Conservation (phyloP, 495 filamentous ascomycete genomes). For the Penicillium pancosmium region DNA sequence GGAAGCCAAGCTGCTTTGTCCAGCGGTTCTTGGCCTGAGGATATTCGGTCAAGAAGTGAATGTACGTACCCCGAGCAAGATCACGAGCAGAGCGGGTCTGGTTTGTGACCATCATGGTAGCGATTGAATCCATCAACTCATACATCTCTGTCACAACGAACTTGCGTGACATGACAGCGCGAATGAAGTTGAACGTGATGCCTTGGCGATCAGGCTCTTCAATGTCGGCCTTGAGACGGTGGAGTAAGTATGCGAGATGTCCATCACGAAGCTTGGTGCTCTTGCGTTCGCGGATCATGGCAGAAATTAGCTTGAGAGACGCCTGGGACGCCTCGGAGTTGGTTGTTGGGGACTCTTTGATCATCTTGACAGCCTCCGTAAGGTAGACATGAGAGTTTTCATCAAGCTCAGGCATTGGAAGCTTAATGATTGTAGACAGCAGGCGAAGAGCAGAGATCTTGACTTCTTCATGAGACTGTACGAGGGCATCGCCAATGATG, state of each 20-base stretch:
- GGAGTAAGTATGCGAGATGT: conserved; percentile 80
- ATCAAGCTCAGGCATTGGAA: conserved; percentile 72
- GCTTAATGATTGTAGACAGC: conserved; percentile 81
- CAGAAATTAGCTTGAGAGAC: conserved; percentile 81
- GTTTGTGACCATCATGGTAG: conserved; percentile 95
- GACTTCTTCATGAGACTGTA: conserved; percentile 85
- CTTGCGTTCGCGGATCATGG: conserved; percentile 79
- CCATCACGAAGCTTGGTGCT: conserved; percentile 75
- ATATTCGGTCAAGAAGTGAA: conserved; percentile 93
- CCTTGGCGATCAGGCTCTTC: conserved; percentile 91
- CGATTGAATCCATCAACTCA: conserved; percentile 84
- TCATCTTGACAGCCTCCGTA: conserved; percentile 76
- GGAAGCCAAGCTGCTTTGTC: conserved; percentile 84
- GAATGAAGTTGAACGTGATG: conserved; percentile 89
- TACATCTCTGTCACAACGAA: conserved; percentile 86
- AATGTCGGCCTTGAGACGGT: conserved; percentile 82
- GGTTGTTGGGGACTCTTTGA: conserved; percentile 75
- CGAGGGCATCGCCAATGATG: conserved; percentile 81
- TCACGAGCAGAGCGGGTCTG: conserved; percentile 84
- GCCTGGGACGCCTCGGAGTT: conserved; percentile 81
- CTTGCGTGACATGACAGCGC: conserved; percentile 80
- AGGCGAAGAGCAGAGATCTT: conserved; percentile 81
- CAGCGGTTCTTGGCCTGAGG: conserved; percentile 87
- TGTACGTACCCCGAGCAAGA: conserved; percentile 82
- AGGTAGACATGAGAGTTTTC: conserved; percentile 75